Evolutionary conservation across 2,329 filamentous ascomycete species (phyloP), one percentile per base, ranked within the genome.

Genomic region (Herpotrichia juniperi): DNA sequence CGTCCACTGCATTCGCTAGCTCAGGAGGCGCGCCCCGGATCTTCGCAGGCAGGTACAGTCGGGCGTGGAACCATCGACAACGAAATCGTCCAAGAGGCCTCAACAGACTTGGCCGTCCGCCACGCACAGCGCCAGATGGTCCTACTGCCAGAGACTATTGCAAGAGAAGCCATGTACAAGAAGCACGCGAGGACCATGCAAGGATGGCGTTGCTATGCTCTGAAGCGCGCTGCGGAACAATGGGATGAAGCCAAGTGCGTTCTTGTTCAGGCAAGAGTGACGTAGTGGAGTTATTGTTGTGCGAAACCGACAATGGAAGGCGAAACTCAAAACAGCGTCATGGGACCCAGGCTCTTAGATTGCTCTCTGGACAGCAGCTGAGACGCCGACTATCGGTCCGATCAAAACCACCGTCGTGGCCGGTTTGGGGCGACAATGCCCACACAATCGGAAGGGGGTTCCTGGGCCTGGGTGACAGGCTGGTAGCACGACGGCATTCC

Each of bases 381-480:
- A 64, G 61, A 54, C 57, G 48, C 55, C 51, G 50, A 35, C 16
- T 52, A 63, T 72, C 69, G 69, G 69, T 46, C 69, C 69, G 69
- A 71, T 50, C 69, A 37, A 21, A 51, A 61, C 59, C 63, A 60
- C 54, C 46, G 56, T 65, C 54, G 53, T 60, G 47, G n/a, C 65
- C 63, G 58, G 57, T 63, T 64, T 58, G 54, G 62, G 60, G 48
- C 60, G 58, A 51, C 53, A 52, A 58, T 56, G 63, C 53, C 57
- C 59, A 57, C 56, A 61, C 51, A 48, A 32, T 40, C 54, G 50
- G 51, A 49, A 58, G 52, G 46, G 49, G 19, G 37, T n/a, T 40
- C 37, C 37, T 40, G 51, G 56, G 53, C 37, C 37, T 40, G 51
- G 56, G 53, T 53, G 46, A 58, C 60, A 56, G 58, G 57, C 53